Conservation (phyloP, 169 alveolate species). For the Neospora caninum region DNA sequence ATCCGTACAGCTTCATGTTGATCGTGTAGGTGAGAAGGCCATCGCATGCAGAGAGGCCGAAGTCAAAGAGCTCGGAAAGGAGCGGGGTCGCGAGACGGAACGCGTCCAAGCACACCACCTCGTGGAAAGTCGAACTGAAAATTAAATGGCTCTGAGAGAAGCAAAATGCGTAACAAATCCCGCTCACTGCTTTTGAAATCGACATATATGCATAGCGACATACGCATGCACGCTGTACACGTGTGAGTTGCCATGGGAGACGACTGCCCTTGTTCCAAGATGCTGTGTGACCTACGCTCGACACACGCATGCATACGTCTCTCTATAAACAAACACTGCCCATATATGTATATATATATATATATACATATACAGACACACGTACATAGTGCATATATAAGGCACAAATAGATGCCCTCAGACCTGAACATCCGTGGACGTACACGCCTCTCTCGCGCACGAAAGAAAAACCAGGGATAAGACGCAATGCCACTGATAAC, state of each 20-base stretch:
- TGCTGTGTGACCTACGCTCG: too few relatives aligned
- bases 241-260: too few relatives aligned
- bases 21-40: slow-evolving; percentile 38
- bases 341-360: neutral
- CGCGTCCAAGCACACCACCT: slow-evolving; percentile 26
- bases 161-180: neutral
- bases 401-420: too few relatives aligned
- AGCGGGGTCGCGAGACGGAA: slow-evolving; percentile 23
- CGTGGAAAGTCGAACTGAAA: neutral
- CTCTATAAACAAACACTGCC: neutral
- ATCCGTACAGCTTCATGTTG: neutral
- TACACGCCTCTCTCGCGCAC: neutral
- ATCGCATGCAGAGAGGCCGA: slow-evolving; percentile 11
- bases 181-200: neutral
- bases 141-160: neutral
- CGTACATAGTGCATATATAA: neutral
- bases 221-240: neutral
- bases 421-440: too few relatives aligned
- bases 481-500: too few relatives aligned
- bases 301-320: neutral
- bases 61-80: slow-evolving; percentile 36
- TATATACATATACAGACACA: neutral
- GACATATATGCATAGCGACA: neutral
- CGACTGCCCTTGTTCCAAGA: too few relatives aligned
- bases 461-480: too few relatives aligned